phyloP scores from a whole-genome alignment of 225 moss, liverwort and hornwort genomes.

The Climacium dendroides region DNA sequence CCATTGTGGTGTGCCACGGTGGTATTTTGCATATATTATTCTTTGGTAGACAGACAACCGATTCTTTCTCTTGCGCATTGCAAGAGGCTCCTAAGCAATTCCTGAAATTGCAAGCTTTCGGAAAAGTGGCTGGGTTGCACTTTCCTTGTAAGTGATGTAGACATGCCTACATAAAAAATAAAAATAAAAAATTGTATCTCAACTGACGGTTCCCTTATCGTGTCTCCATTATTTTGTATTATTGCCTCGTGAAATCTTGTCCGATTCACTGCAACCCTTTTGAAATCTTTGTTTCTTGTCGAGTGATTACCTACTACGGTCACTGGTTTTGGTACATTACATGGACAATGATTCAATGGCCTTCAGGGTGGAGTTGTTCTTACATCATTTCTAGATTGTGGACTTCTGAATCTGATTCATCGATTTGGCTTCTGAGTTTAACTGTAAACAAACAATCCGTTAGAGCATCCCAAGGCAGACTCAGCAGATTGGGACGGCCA shows the following conservation, averaged over 20 bases:
- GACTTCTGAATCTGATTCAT: not conserved
- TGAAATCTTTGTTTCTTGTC: not conserved
- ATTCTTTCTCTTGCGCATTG: conserved; percentile 31
- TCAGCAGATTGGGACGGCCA: too few species aligned
- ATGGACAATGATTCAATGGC: not conserved
- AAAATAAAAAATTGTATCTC: not conserved
- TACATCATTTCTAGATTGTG: not conserved
- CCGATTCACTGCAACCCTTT: not conserved
- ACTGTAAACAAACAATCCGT: not conserved
- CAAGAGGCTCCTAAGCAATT: conserved; percentile 13
- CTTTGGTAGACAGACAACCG: not conserved
- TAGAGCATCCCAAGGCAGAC: too few species aligned
- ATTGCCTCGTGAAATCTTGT: not conserved
- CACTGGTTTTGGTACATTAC: not conserved
- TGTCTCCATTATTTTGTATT: too few species aligned
- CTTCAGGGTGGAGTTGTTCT: not conserved
- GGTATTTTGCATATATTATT: not conserved
- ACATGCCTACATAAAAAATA: not conserved
- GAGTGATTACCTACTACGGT: not conserved
- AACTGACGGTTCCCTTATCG: not conserved
- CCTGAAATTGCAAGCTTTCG: not conserved
- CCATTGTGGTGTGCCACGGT: not conserved
- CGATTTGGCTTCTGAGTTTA: not conserved
- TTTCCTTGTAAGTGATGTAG: conserved; percentile 7
- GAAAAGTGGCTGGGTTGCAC: not conserved